phyloP scores from a whole-genome alignment of 2,329 filamentous ascomycete species.

The Chrysosporium keratinophilum region DNA sequence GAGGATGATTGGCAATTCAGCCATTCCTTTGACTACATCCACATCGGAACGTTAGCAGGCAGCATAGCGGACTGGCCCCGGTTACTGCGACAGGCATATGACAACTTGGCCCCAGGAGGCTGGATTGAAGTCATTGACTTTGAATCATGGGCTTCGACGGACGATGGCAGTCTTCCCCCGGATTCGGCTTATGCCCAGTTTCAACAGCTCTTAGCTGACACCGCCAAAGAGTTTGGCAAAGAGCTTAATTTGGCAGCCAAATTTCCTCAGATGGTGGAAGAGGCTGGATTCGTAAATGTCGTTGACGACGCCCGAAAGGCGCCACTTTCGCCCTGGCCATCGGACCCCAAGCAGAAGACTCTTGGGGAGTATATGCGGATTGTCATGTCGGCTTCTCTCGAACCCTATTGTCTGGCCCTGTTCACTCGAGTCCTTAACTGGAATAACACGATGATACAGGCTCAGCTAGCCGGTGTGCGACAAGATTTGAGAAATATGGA shows the following conservation, averaged over 20 bases:
- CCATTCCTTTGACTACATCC: conserved; percentile 33
- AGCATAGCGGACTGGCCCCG: conserved; percentile 27
- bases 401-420: conserved; percentile 20
- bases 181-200: conserved; percentile 18
- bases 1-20: conserved; percentile 34
- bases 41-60: conserved; percentile 29
- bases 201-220: conserved; percentile 18
- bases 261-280: conserved; percentile 34
- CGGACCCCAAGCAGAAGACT: conserved; percentile 13
- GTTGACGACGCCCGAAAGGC: conserved; percentile 23
- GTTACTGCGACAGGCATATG: conserved; percentile 20
- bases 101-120: conserved; percentile 23
- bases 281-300: conserved; percentile 44
- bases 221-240: conserved; percentile 21
- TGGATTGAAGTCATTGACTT: conserved; percentile 25
- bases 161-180: conserved; percentile 22
- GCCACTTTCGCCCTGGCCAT: conserved; percentile 32
- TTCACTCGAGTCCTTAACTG: conserved; percentile 21
- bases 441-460: conserved; percentile 15
- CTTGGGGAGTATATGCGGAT: conserved; percentile 17
- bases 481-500: conserved; percentile 14
- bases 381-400: conserved; percentile 20
- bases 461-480: conserved; percentile 13
- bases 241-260: conserved; percentile 23
- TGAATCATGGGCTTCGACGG: conserved; percentile 24